These are phyloP conservation scores for Suillus bovinus DNA, from an alignment of 768 basidiomycete genomes.

Conservation along the genomic window DNA sequence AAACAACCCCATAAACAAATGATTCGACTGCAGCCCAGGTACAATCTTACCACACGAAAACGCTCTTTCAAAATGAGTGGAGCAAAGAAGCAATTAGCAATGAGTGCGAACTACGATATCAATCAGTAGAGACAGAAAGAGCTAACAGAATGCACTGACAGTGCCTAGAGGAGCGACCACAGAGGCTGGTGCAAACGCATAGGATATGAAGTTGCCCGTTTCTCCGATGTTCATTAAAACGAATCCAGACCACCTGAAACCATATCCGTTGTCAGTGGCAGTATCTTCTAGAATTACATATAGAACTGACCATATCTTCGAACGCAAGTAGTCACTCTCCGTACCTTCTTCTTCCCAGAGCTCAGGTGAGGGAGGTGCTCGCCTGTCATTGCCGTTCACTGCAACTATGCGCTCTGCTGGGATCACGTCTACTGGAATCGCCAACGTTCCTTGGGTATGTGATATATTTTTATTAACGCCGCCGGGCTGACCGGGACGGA, in stretches of 20 bases:
- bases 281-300: background rate
- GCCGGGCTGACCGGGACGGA: conserved; percentile 18
- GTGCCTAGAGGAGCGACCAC: conserved; percentile 95
- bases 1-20: conserved; percentile 14
- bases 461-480: conserved; percentile 12
- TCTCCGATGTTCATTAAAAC: conserved; percentile 90
- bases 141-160: conserved; percentile 46
- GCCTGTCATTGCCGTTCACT: conserved; percentile 22
- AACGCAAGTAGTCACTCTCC: conserved; percentile 79
- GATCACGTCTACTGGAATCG: conserved; percentile 43
- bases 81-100: conserved; percentile 94
- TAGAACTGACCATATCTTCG: conserved; percentile 72
- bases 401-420: conserved; percentile 35
- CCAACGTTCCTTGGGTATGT: conserved; percentile 5
- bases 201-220: conserved; percentile 86
- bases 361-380: conserved; percentile 17
- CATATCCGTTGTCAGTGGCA: conserved; percentile 4
- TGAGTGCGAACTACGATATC: conserved; percentile 72
- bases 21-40: conserved; percentile 12
- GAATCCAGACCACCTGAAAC: conserved; percentile 84
- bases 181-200: conserved; percentile 89
- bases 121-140: background rate
- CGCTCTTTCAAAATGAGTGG: conserved; percentile 81
- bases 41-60: conserved; percentile 65
- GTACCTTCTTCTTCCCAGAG: conserved; percentile 37